Base-by-base conservation (phyloP, 176 grass and related monocot genomes). In the Cymbopogon citratus region DNA sequence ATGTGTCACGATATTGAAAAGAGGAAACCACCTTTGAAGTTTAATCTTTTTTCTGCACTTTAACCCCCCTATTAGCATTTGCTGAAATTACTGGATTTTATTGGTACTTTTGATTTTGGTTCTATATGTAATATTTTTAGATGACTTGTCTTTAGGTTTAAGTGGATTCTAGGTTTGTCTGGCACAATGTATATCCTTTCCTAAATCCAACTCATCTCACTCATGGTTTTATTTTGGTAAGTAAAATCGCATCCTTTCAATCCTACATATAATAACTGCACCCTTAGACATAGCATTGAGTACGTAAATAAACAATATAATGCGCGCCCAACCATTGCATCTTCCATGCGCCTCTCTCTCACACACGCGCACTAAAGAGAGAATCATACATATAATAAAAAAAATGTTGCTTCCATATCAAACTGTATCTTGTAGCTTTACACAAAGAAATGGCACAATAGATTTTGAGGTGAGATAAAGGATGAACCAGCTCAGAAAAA, bases 361-460 rank as follows among this genome's bases (percentile, higher is more conserved):
- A n/a, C n/a, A n/a, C n/a, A n/a, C n/a, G n/a, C n/a, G n/a, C n/a
- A n/a, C n/a, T n/a, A n/a, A n/a, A n/a, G n/a, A n/a, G n/a, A n/a
- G n/a, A n/a, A n/a, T n/a, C n/a, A n/a, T n/a, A n/a, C n/a, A n/a
- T n/a, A n/a, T n/a, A n/a, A n/a, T n/a, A 3, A 41, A 12, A 41
- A 41, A 41, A 40, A 40, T 9, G 63, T 76, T 87, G 78, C 71
- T 76, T 87, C 21, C 23, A 81, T 46, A 69, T 69, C 71, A 81
- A 28, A 76, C 48, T 28, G 26, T 69, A 69, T 87, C 85, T 75
- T 36, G 51, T 87, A 31, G 4, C 78, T 87, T 81, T 70, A 48
- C 51, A 62, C 15, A 76, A 87, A 82, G 71, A 87, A 70, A 36
- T 39, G 52, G 1, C 27, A 21, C 25, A 12, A 16, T 76, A 23